Base-by-base conservation (phyloP, 2,329 filamentous ascomycete species). In the Paraphaeosphaeria sporulosa region DNA sequence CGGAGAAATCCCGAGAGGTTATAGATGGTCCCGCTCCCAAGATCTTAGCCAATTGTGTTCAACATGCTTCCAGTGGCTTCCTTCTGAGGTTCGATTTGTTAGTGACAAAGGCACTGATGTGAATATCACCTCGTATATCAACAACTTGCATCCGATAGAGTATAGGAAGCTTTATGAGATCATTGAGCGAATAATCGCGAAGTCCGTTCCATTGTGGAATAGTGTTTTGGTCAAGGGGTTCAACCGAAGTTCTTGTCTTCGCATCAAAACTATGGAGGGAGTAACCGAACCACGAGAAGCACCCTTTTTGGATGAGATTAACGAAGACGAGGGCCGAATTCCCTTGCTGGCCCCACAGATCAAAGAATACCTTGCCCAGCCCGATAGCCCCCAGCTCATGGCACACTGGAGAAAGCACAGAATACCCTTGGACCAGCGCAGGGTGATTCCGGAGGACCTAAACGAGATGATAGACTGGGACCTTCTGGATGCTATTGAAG, bases 141-240 rank as follows among this genome's bases (percentile, higher is more conserved):
- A 86, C 69, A 85, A 85, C 59, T 68, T 85, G 1, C 83, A 86
- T 60, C 84, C 84, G 17, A 55, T 15, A 9, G 60, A 62, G n/a
- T 57, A 67, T 43, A 30, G 38, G 40, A 55, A 62, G 13, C 48
- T 69, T 1, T 70, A 70, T 38, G 30, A 15, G 1, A 32, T 54
- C 12, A 65, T 71, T 25, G 67, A 71, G 47, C 52, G 59, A 17
- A 47, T 68, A 3, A 63, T 70, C 40, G 53, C 57, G n/a, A 65
- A 54, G 15, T 30, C 60, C 3, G 32, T 67, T 38, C 65, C 67
- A 10, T 34, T 61, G 8, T 70, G 65, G 65, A 61, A 68, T 36
- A 50, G 55, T 15, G 58, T 53, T 13, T 19, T 46, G 12, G 43
- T 46, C 15, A 46, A 27, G 17, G 43, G 21, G 15, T 46, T 19